Base-by-base conservation (phyloP, 306 rosid species). In the Hippophae rhamnoides region DNA sequence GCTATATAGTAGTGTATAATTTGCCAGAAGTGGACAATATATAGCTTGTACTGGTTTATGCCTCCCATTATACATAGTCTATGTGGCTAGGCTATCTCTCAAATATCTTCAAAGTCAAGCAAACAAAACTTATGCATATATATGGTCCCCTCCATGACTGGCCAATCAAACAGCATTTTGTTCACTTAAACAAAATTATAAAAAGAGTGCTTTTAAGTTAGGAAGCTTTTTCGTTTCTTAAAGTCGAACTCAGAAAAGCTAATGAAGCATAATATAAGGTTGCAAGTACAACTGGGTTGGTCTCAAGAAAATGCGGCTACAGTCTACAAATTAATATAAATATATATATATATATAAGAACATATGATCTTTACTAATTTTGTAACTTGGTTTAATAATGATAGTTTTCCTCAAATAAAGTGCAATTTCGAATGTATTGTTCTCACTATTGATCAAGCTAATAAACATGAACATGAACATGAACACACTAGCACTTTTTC, bases 261-360 rank as follows among this genome's bases (percentile, higher is more conserved):
- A 43, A 12, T 7, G 46, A 41, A 6, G 13, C 10, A 13, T 31
- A 31, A 8, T 13, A 2, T 11, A 27, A 41, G 0, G 25, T 52
- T 54, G 41, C 64, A 60, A 65, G 82, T 72, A 72, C 70, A 65
- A 55, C 7, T 66, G 74, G 67, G 69, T 61, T 61, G 54, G 78
- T 79, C 78, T 69, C 81, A 65, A 79, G 81, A 75, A 75, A 75
- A 41, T 75, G 69, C 81, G 81, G 84, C 84, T 56, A 40, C 38
- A 31, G 2, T 2, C 38, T 31, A 31, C 38, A 31, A 31, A 31
- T 2, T 31, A 31, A 31, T 31, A 27, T 27, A 27, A 0, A 27
- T 27, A 31, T 31, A 31, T 27, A 27, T 27, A 27, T 27, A 31
- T 31, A 31, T 31, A 47, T 45, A 27, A 8, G 23, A 46, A 49